These are phyloP conservation scores for Candida koratica DNA, from an alignment of 805 yeast genomes.

Conservation along the genomic window DNA sequence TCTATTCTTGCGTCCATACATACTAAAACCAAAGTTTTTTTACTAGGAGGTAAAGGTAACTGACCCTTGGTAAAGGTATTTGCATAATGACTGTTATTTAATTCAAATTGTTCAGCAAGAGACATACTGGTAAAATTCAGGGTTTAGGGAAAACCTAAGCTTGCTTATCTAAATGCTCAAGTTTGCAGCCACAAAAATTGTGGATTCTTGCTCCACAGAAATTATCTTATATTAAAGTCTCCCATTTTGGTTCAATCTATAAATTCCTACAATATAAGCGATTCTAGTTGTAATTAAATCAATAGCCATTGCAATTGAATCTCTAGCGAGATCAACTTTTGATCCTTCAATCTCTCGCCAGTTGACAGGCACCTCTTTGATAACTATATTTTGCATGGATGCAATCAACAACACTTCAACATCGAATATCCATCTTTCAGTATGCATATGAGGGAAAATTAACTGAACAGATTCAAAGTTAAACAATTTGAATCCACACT, in stretches of 20 bases:
- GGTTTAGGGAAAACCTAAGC: too few species aligned
- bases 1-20: constrained; percentile 44
- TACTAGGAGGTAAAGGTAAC: constrained; percentile 36
- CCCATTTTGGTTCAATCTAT: constrained; percentile 37
- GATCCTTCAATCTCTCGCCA: constrained; percentile 99
- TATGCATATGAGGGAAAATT: constrained; percentile 88
- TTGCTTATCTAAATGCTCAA: too few species aligned
- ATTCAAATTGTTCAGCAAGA: constrained; percentile 22
- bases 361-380: constrained; percentile 78
- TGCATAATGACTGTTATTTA: constrained; percentile 21
- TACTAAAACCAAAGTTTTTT: constrained; percentile 31
- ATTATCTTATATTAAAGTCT: neutral
- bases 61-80: constrained; percentile 25
- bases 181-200: constrained; percentile 3
- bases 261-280: constrained; percentile 83
- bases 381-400: constrained; percentile 58
- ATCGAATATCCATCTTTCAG: constrained; percentile 98
- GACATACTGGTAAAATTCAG: constrained; percentile 15
- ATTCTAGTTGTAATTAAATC: constrained; percentile 87
- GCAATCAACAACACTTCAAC: constrained; percentile 87
- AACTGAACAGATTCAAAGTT: constrained; percentile 58
- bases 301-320: constrained; percentile 87
- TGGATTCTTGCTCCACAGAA: neutral
- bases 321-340: constrained; percentile 87
- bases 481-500: constrained; percentile 95